These are phyloP conservation scores for Saccharomyces hybrid DNA, from an alignment of 1,139 yeast genomes.

Conservation along the genomic window DNA sequence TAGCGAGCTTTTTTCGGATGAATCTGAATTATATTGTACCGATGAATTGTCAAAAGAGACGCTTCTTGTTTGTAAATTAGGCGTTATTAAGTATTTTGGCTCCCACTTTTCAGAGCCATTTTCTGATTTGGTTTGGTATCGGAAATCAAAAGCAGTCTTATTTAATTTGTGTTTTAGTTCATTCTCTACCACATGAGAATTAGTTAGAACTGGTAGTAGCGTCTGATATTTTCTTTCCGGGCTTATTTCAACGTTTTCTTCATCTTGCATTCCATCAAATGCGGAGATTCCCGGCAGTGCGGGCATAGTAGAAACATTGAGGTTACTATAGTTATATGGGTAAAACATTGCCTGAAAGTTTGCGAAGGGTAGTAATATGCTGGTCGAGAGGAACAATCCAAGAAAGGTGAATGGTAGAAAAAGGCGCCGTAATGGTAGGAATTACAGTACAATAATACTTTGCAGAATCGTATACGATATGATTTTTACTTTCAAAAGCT, in stretches of 20 bases:
- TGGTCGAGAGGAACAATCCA: neutral
- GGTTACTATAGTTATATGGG: neutral
- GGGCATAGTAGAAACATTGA: neutral
- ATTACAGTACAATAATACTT: neutral
- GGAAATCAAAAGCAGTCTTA: neutral
- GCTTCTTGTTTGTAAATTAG: neutral
- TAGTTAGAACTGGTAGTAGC: constrained; percentile 1
- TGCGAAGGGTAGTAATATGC: neutral
- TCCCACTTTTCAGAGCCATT: neutral
- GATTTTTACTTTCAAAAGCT: neutral
- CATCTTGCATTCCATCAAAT: neutral
- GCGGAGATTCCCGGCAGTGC: neutral
- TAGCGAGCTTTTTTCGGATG: neutral
- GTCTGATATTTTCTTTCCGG: constrained; percentile 1
- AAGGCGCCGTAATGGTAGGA: neutral
- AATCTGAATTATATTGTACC: neutral
- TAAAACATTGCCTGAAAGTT: neutral
- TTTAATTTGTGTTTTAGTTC: neutral
- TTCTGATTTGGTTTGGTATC: neutral
- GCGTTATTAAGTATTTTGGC: neutral
- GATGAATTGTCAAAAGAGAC: neutral
- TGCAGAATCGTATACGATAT: neutral
- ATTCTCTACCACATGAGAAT: neutral
- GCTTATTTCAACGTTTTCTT: neutral
- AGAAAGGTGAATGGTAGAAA: neutral